Evolutionary conservation across 345 rosid species (phyloP).

Genomic region (Bretschneidera sinensis): DNA sequence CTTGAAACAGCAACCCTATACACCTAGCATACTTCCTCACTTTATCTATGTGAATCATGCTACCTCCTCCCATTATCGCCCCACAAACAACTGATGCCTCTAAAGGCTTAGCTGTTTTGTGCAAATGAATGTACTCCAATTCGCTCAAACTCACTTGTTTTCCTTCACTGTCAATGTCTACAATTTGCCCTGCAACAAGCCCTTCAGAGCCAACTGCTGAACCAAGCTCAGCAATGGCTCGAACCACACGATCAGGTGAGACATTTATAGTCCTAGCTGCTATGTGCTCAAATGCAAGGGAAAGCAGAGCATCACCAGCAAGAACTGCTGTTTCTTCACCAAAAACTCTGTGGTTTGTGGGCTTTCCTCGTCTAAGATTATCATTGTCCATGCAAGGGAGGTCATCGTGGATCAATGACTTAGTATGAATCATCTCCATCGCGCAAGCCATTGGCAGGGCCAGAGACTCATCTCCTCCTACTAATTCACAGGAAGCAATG

Average conservation of each 20-base stretch:
- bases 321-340: constrained; percentile 57
- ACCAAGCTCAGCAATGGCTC: constrained; percentile 42
- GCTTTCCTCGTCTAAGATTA: constrained; percentile 57
- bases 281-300: constrained; percentile 53
- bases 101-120: constrained; percentile 35
- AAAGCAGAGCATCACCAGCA: constrained; percentile 54
- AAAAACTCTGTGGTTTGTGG: constrained; percentile 47
- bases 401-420: constrained; percentile 66
- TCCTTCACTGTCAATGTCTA: constrained; percentile 49
- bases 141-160: constrained; percentile 21
- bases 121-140: constrained; percentile 35
- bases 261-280: constrained; percentile 23
- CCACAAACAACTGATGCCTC: constrained; percentile 39
- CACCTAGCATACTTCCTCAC: constrained; percentile 31
- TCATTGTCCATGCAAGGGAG: constrained; percentile 76
- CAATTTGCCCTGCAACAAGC: constrained; percentile 50
- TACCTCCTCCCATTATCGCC: constrained; percentile 35
- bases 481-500: constrained; percentile 56
- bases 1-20: constrained; percentile 24
- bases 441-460: constrained; percentile 68
- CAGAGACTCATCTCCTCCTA: constrained; percentile 40
- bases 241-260: constrained; percentile 31
- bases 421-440: constrained; percentile 67
- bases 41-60: constrained; percentile 16
- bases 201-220: constrained; percentile 45